These are phyloP conservation scores for Phellopilus nigrolimitatus DNA, from an alignment of 1,284 basidiomycete species.

Conservation along the genomic window DNA sequence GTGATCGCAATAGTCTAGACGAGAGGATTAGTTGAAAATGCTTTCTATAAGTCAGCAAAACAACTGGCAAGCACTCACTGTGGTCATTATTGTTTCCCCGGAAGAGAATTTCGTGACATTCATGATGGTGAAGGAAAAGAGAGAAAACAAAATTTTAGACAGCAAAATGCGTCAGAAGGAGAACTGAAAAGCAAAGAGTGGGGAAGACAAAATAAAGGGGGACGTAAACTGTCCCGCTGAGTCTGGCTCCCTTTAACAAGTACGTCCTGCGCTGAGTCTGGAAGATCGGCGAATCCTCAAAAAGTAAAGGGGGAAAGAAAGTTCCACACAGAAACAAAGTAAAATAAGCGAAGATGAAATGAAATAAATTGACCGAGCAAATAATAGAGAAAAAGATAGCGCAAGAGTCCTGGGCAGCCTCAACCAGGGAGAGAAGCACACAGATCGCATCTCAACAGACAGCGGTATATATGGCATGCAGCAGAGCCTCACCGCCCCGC, in stretches of 20 bases:
- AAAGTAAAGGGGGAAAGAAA: slow-evolving; percentile 31
- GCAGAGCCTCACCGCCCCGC: slow-evolving; percentile 3
- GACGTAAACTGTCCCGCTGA: too few relatives aligned
- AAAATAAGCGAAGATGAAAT: slow-evolving; percentile 14
- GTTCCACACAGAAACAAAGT: slow-evolving; percentile 12
- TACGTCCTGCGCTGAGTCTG: slow-evolving; percentile 32
- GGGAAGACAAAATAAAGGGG: slow-evolving; percentile 26
- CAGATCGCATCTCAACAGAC: neutral
- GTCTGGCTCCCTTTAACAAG: slow-evolving; percentile 22
- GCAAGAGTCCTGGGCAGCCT: neutral
- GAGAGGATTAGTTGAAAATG: neutral
- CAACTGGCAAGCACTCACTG: slow-evolving; percentile 34
- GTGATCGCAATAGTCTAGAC: slow-evolving; percentile 47
- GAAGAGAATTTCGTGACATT: slow-evolving; percentile 25
- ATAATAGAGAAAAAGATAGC: slow-evolving; percentile 9
- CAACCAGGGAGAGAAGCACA: slow-evolving; percentile 7
- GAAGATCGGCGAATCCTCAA: slow-evolving; percentile 26
- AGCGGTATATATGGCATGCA: slow-evolving; percentile 6
- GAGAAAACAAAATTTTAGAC: too few relatives aligned
- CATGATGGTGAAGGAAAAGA: slow-evolving; percentile 21
- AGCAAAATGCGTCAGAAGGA: too few relatives aligned
- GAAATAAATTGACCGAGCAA: slow-evolving; percentile 11
- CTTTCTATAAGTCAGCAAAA: slow-evolving; percentile 16
- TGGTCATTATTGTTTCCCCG: slow-evolving; percentile 36
- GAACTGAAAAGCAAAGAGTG: too few relatives aligned